Evolutionary conservation across 2,329 filamentous ascomycete genomes (phyloP).

Genomic region (Phialocephala sp.): DNA sequence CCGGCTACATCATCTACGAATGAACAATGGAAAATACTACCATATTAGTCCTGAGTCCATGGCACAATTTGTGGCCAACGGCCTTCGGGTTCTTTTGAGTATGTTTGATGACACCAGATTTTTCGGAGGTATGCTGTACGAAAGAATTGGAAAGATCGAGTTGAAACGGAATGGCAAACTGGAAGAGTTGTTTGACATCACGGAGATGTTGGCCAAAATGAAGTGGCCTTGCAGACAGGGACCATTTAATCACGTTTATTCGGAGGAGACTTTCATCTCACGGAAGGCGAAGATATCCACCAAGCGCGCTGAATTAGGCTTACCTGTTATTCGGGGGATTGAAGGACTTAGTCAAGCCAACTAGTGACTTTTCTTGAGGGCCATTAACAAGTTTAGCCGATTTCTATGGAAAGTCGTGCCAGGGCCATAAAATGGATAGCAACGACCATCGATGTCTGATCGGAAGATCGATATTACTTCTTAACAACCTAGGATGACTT

Average conservation of each 20-base stretch:
- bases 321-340: not conserved
- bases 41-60: not conserved
- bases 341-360: too few relatives aligned
- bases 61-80: not conserved
- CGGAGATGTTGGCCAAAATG: not conserved
- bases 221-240: not conserved
- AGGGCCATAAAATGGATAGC: too few relatives aligned
- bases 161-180: conserved; percentile 6
- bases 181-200: not conserved
- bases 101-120: not conserved
- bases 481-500: too few relatives aligned
- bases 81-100: not conserved
- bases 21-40: not conserved
- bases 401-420: too few relatives aligned
- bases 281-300: not conserved
- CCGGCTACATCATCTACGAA: not conserved
- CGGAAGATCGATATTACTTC: too few relatives aligned
- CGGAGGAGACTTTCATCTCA: not conserved
- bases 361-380: too few relatives aligned
- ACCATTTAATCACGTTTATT: not conserved
- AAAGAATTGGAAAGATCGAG: conserved; percentile 13
- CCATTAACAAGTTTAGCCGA: too few relatives aligned
- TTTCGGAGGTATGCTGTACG: not conserved
- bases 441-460: too few relatives aligned
- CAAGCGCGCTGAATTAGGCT: not conserved